Percentiles rank a stretch among this genome's conserved stretches.
These are phyloP conservation scores for Seminavis robusta DNA, from an alignment of 108 stramenopile genomes.

Conservation along the genomic window DNA sequence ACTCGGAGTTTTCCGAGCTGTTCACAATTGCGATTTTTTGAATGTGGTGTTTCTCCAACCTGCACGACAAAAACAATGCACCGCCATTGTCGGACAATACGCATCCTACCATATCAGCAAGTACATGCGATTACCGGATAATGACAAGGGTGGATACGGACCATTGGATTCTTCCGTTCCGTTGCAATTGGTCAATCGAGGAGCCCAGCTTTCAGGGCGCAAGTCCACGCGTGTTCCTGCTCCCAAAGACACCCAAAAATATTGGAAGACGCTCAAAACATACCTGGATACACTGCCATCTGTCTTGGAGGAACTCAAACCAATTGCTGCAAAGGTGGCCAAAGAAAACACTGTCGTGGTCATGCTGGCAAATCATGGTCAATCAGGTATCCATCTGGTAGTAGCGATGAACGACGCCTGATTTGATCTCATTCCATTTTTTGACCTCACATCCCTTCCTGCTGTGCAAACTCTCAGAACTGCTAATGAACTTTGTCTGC, in stretches of 20 bases:
- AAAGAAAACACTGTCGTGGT: slow-evolving; percentile 46
- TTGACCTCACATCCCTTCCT: too few species aligned
- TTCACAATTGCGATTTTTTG: slow-evolving; percentile 60
- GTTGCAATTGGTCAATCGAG: slow-evolving; percentile 38
- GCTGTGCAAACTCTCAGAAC: too few species aligned
- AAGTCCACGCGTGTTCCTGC: slow-evolving; percentile 30
- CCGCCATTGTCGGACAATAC: slow-evolving; percentile 51
- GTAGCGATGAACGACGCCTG: too few species aligned
- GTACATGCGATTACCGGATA: slow-evolving; percentile 40
- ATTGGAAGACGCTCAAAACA: slow-evolving; percentile 39
- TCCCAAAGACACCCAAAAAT: slow-evolving; percentile 20
- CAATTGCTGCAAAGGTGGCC: slow-evolving; percentile 41
- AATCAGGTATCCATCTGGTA: too few species aligned
- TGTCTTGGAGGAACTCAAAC: slow-evolving; percentile 27
- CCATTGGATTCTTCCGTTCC: slow-evolving; percentile 31
- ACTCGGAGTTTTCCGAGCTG: slow-evolving; percentile 24
- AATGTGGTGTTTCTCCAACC: slow-evolving; percentile 45
- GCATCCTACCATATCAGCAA: slow-evolving; percentile 63
- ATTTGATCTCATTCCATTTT: too few species aligned
- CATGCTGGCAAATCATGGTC: slow-evolving; percentile 52
- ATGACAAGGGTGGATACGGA: background rate
- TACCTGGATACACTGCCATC: slow-evolving; percentile 41
- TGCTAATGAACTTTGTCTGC: slow-evolving; percentile 65
- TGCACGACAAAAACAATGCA: slow-evolving; percentile 28
- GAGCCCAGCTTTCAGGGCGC: slow-evolving; percentile 34